A percentile compares a stretch with the other conserved stretches of the same genome.
These are phyloP conservation scores for Tricholoma saponaceum DNA, from an alignment of 768 basidiomycete genomes.

Conservation along the genomic window DNA sequence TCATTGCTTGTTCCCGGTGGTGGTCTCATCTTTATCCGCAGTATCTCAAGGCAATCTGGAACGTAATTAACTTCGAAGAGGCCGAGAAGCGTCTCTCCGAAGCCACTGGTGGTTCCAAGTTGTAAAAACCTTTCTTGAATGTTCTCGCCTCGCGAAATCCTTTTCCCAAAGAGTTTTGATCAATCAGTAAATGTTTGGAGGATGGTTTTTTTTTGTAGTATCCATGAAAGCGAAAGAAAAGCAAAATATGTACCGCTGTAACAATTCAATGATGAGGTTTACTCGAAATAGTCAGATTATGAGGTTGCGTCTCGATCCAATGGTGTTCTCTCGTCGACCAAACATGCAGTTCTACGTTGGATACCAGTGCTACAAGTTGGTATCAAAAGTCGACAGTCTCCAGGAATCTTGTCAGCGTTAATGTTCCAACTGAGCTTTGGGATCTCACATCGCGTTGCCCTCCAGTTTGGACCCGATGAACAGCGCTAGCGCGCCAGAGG, in stretches of 20 bases:
- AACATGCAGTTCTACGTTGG: too few relatives aligned
- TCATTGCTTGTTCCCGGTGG: not conserved
- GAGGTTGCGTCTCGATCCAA: too few relatives aligned
- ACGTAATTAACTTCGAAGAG: conserved; percentile 86
- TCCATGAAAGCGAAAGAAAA: not conserved
- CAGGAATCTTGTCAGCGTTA: not conserved
- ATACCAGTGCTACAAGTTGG: too few relatives aligned
- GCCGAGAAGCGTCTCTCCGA: conserved; percentile 53
- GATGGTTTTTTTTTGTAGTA: not conserved
- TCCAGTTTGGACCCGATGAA: too few relatives aligned
- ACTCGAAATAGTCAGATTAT: too few relatives aligned
- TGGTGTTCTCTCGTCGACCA: too few relatives aligned
- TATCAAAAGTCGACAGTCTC: too few relatives aligned
- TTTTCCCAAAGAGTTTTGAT: not conserved
- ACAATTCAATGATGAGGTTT: not conserved
- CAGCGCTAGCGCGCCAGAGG: too few relatives aligned
- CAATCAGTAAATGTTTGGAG: not conserved
- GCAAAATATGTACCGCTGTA: not conserved
- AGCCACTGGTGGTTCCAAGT: conserved; percentile 17
- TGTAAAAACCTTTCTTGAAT: conserved; percentile 7
- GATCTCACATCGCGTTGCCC: too few relatives aligned
- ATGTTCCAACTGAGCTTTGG: too few relatives aligned
- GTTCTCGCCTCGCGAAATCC: not conserved
- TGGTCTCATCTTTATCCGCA: conserved; percentile 20
- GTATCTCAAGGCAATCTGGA: conserved; percentile 90